phyloP scores from a whole-genome alignment of 139 green algal genomes.

The Chlorella sorokiniana region DNA sequence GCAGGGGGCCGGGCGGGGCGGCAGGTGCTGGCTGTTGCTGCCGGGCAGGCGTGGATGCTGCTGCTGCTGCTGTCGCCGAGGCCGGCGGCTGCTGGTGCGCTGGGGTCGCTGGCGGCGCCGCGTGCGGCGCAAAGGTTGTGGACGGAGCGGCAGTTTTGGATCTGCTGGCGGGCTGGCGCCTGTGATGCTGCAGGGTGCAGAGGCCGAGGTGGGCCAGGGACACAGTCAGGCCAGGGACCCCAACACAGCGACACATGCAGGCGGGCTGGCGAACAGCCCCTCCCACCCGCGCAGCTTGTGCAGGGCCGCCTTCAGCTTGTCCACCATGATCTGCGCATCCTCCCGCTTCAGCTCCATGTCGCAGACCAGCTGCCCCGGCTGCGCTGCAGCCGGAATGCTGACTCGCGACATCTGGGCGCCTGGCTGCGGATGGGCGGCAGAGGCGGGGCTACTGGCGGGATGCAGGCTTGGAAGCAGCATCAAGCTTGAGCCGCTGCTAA shows the following conservation, averaged over 20 bases:
- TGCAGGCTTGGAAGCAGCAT: too few relatives aligned
- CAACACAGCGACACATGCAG: background rate
- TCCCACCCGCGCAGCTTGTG: background rate
- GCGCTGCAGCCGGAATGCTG: background rate
- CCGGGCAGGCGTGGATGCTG: background rate
- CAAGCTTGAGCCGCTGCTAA: too few relatives aligned
- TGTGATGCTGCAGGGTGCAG: background rate
- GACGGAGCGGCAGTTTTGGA: background rate
- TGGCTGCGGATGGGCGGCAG: too few relatives aligned
- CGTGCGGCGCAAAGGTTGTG: background rate
- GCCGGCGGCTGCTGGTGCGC: background rate
- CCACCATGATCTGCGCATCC: background rate
- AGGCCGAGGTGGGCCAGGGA: too few relatives aligned
- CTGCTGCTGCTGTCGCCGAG: background rate
- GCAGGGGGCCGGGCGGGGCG: background rate
- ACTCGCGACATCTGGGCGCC: background rate
- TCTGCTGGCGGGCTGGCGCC: background rate
- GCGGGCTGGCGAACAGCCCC: background rate
- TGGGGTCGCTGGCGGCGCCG: background rate
- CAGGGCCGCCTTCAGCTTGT: slow-evolving; percentile 11
- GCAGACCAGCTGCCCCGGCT: background rate
- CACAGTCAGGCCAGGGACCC: too few relatives aligned
- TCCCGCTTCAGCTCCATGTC: background rate
- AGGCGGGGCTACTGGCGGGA: too few relatives aligned
- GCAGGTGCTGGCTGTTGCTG: background rate